phyloP scores from a whole-genome alignment of 129 eudicot genomes.

The Dittrichia graveolens region DNA sequence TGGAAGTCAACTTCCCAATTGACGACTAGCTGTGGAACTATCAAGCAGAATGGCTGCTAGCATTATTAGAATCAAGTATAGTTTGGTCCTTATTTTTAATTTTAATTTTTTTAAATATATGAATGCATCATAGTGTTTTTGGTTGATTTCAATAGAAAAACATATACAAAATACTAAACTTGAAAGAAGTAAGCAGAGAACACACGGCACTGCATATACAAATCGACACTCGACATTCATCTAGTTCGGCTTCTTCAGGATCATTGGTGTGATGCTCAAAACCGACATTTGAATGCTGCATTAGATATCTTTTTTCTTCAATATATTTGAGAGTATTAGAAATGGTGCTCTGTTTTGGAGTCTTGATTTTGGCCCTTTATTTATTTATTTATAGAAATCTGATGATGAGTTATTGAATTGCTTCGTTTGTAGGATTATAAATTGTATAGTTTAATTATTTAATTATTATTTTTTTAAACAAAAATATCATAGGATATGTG shows the following conservation, averaged over 20 bases:
- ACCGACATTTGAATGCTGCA: constrained; percentile 7
- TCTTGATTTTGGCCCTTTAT: constrained; percentile 24
- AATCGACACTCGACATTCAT: constrained; percentile 15
- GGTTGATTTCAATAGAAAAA: constrained; percentile 21
- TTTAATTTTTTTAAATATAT: not conserved
- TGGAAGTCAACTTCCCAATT: constrained; percentile 47
- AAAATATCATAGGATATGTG: no score
- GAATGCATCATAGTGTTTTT: constrained; percentile 25
- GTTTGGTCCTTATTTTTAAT: constrained; percentile 24
- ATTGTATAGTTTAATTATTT: not conserved
- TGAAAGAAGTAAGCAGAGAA: constrained; percentile 13
- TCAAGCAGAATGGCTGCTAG: constrained; percentile 19
- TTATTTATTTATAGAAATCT: not conserved
- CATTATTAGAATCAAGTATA: constrained; percentile 27
- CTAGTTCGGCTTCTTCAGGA: constrained; percentile 19
- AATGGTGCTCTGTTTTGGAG: constrained; percentile 1
- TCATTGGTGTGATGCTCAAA: constrained; percentile 11
- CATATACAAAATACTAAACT: constrained; percentile 4
- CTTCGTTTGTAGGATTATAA: constrained; percentile 19
- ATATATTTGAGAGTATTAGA: constrained; percentile 2
- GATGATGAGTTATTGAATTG: no score
- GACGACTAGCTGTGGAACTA: constrained; percentile 38
- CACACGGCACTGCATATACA: constrained; percentile 14
- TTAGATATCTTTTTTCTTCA: not conserved
- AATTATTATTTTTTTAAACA: no score